Evolutionary conservation across 108 stramenopile species (phyloP).

Genomic region (Skeletonema tropicum): DNA sequence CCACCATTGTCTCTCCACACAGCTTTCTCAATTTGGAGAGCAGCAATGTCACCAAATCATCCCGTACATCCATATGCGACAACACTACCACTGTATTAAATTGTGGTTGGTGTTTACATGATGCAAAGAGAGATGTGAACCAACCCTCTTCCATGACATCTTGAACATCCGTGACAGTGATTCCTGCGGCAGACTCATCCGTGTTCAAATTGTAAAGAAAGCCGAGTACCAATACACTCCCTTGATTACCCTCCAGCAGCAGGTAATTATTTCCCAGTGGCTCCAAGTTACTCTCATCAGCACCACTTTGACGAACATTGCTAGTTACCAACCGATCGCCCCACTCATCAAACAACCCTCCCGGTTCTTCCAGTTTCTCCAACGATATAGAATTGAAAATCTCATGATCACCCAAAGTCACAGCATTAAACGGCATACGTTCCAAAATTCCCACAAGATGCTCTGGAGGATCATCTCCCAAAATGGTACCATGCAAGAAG

Average conservation of each 20-base stretch:
- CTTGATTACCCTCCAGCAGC: constrained; percentile 59
- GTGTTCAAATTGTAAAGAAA: constrained; percentile 77
- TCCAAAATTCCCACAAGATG: constrained; percentile 66
- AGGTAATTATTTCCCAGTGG: constrained; percentile 61
- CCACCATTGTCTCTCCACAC: constrained; percentile 59
- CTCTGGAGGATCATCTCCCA: constrained; percentile 59
- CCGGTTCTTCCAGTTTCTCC: constrained; percentile 46
- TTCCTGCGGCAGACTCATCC: constrained; percentile 15
- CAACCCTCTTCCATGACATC: constrained; percentile 58
- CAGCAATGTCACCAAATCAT: constrained; percentile 60
- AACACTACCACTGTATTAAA: constrained; percentile 79
- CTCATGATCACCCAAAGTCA: constrained; percentile 84
- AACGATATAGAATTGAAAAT: constrained; percentile 49
- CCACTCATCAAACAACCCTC: constrained; percentile 77
- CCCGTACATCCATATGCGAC: constrained; percentile 78
- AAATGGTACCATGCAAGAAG: constrained; percentile 77
- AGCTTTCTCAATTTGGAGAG: constrained; percentile 46
- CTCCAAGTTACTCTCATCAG: constrained; percentile 8
- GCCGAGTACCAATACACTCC: constrained; percentile 67
- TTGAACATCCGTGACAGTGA: constrained; percentile 56
- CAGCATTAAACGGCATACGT: constrained; percentile 75
- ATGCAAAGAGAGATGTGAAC: constrained; percentile 55
- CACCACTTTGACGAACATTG: constrained; percentile 54
- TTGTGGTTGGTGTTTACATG: constrained; percentile 13
- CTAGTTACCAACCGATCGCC: constrained; percentile 67